phyloP scores from a whole-genome alignment of 352 stramenopile species.

The Phytophthora hybrid region DNA sequence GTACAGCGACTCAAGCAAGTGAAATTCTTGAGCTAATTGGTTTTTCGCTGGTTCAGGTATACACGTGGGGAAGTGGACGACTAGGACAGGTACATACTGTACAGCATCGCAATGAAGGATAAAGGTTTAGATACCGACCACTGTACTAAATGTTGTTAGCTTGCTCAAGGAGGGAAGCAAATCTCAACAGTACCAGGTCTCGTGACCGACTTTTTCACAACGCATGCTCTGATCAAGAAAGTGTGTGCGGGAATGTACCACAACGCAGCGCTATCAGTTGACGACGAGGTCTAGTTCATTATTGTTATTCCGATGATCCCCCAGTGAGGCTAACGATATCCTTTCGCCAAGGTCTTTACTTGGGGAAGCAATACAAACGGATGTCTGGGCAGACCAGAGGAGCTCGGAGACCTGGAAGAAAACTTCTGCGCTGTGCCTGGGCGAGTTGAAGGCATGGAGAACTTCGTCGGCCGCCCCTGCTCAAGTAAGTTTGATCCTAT shows the following conservation, averaged over 20 bases:
- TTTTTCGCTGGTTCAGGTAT: conserved; percentile 49
- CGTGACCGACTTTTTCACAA: conserved; percentile 84
- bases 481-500: conserved; percentile 69
- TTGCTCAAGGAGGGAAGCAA: conserved; percentile 80
- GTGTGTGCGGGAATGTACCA: conserved; percentile 92
- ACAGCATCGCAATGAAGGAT: background rate
- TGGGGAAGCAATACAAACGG: conserved; percentile 94
- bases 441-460: conserved; percentile 73
- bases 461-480: conserved; percentile 76
- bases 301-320: background rate
- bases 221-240: conserved; percentile 87
- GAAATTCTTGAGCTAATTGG: background rate
- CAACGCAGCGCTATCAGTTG: conserved; percentile 90
- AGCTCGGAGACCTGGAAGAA: conserved; percentile 78
- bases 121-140: background rate
- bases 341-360: conserved; percentile 82
- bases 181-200: conserved; percentile 73
- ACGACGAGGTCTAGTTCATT: conserved; percentile 75
- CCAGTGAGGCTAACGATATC: background rate
- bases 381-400: conserved; percentile 82
- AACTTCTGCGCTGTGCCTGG: conserved; percentile 84
- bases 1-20: background rate
- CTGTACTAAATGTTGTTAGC: conserved; percentile 25
- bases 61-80: conserved; percentile 95
- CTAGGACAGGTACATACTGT: conserved; percentile 78